phyloP scores from a whole-genome alignment of 305 asterid species.

The Fraxinus sp. region DNA sequence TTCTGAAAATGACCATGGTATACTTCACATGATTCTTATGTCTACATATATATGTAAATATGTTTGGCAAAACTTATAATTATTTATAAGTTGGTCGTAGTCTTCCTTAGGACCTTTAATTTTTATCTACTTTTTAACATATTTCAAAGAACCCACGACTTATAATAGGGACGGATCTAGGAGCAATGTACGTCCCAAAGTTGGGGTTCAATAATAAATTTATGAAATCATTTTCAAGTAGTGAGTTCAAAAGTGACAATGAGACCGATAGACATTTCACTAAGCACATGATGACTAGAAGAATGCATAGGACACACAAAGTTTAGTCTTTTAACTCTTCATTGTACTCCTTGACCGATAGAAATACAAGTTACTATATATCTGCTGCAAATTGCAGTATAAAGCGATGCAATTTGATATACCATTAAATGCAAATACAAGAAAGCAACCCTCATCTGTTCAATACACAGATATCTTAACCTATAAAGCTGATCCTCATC shows the following conservation, averaged over 20 bases:
- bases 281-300: too few species aligned
- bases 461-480: slow-evolving; percentile 18
- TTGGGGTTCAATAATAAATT: neutral
- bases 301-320: neutral
- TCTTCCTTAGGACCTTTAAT: neutral
- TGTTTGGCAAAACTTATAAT: neutral
- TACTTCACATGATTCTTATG: neutral
- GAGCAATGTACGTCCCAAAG: neutral
- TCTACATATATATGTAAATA: neutral
- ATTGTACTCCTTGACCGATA: too few species aligned
- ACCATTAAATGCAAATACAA: slow-evolving; percentile 30
- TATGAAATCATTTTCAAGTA: too few species aligned
- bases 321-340: neutral
- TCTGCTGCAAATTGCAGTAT: slow-evolving; percentile 9
- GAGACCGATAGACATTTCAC: neutral
- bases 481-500: slow-evolving; percentile 25
- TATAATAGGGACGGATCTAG: neutral
- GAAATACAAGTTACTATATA: neutral
- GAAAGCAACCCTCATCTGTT: slow-evolving; percentile 28
- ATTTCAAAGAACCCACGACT: neutral
- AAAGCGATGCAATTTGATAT: slow-evolving; percentile 9
- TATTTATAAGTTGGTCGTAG: neutral
- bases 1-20: neutral
- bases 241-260: neutral
- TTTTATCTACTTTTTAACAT: neutral